These are phyloP conservation scores for Geosmithia putterillii DNA, from an alignment of 2,329 filamentous ascomycete genomes.

Conservation along the genomic window DNA sequence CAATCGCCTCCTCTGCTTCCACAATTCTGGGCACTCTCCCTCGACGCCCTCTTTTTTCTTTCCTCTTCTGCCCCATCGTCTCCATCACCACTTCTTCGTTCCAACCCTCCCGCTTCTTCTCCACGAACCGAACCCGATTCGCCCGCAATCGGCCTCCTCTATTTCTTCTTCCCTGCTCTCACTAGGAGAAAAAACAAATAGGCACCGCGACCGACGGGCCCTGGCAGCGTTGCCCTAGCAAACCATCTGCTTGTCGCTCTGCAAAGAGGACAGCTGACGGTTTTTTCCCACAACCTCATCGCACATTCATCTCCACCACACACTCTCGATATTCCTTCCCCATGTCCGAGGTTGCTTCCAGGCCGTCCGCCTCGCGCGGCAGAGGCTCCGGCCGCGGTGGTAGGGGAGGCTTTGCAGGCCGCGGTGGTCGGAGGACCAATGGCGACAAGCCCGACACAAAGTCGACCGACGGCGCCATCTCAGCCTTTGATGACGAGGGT, in stretches of 20 bases:
- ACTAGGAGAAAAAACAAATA: not conserved
- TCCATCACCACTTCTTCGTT: not conserved
- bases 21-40: slow-evolving; percentile 11
- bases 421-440: slow-evolving; percentile 63
- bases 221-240: slow-evolving; percentile 2
- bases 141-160: slow-evolving; percentile 1
- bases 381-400: slow-evolving; percentile 84
- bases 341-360: slow-evolving; percentile 93
- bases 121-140: not conserved
- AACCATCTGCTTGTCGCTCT: slow-evolving; percentile 4
- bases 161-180: not conserved
- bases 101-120: not conserved
- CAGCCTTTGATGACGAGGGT: slow-evolving; percentile 61
- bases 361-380: slow-evolving; percentile 73
- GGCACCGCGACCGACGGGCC: slow-evolving; percentile 3
- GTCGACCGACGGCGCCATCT: slow-evolving; percentile 42
- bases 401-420: slow-evolving; percentile 62
- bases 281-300: slow-evolving; percentile 6
- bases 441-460: slow-evolving; percentile 50
- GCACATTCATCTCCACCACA: slow-evolving; percentile 10
- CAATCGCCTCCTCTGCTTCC: slow-evolving; percentile 1
- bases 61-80: slow-evolving; percentile 12
- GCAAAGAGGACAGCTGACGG: slow-evolving; percentile 20
- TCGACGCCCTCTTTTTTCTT: slow-evolving; percentile 9
- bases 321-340: slow-evolving; percentile 18